Evolutionary conservation across 2,329 filamentous ascomycete species (phyloP).

Genomic region (Aspergillus piperis): DNA sequence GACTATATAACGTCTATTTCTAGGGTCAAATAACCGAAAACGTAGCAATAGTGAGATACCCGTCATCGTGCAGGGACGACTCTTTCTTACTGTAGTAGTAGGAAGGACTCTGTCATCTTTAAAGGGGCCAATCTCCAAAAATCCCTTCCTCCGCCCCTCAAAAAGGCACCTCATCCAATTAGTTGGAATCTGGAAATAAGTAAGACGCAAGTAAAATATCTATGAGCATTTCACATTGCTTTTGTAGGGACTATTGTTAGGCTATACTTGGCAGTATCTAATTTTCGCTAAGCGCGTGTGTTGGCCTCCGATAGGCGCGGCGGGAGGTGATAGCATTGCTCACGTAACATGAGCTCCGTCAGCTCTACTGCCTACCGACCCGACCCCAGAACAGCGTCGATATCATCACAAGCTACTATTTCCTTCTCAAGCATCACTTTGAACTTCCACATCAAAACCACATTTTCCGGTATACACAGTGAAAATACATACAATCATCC

Average conservation of each 20-base stretch:
- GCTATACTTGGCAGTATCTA: not conserved
- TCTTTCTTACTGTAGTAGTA: too few species aligned
- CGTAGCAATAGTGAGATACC: too few species aligned
- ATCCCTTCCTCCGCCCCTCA: too few species aligned
- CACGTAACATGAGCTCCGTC: slow-evolving; percentile 37
- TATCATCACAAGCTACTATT: slow-evolving; percentile 18
- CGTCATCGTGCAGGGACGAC: too few species aligned
- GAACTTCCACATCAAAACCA: not conserved
- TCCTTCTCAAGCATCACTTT: slow-evolving; percentile 19
- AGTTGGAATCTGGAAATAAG: too few species aligned
- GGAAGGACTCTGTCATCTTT: too few species aligned
- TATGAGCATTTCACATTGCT: too few species aligned
- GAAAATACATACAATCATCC: slow-evolving; percentile 9
- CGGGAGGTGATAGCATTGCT: slow-evolving; percentile 19
- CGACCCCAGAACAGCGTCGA: slow-evolving; percentile 2
- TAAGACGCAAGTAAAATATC: too few species aligned
- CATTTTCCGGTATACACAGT: not conserved
- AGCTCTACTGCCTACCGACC: slow-evolving; percentile 39
- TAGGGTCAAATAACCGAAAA: too few species aligned
- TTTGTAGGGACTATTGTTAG: not conserved
- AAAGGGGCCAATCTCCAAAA: too few species aligned
- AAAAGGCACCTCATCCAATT: too few species aligned
- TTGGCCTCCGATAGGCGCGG: slow-evolving; percentile 21
- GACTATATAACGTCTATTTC: too few species aligned
- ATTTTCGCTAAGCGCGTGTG: slow-evolving; percentile 14